Base-by-base conservation (phyloP, 352 stramenopile genomes). In the Pythium aristosporum region DNA sequence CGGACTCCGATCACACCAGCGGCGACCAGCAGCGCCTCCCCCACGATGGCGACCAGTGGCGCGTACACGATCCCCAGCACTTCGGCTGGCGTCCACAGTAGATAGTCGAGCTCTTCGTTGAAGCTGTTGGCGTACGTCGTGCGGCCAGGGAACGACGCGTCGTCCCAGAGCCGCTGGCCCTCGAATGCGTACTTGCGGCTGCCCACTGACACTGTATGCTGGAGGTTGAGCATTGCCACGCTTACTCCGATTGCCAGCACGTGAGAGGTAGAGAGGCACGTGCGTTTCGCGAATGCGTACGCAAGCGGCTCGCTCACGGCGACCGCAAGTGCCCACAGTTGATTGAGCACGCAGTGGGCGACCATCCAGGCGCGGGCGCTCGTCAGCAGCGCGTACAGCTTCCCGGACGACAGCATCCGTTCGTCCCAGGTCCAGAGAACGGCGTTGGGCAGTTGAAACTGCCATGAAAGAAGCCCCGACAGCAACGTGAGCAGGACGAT, bases 281-380 rank as follows among this genome's bases (percentile, higher is more conserved):
- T 78, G 25, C 57, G 61, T 37, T 74, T 77, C 0, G 59, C 72
- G 3, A 87, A 21, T 8, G 54, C 44, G 43, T 88, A 88, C 10
- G 79, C 79, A 42, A 61, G 64, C n/a, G 42, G 51, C 60, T 90
- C 81, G 23, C 21, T 67, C 15, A 82, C 3, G 0, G 46, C 21
- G 0, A 71, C 74, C n/a, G 75, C 61, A 5, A 68, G 2, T 30
- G 60, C 49, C 81, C 79, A 90, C 9, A 81, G 8, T 16, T 73
- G 11, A 28, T 78, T 78, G 21, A 82, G 1, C 37, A 73, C 54
- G 39, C 70, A 78, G 5, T 74, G 37, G 6, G 85, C 71, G 11
- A 90, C 48, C 67, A 84, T 77, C 81, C 79, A 90, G 5, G 81
- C 49, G 12, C 79, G 77, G 10, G 79, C 43, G 53, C 52, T 73